Base-by-base conservation (phyloP, 768 basidiomycete species). In the Rhodosporidiobolus sp. region DNA sequence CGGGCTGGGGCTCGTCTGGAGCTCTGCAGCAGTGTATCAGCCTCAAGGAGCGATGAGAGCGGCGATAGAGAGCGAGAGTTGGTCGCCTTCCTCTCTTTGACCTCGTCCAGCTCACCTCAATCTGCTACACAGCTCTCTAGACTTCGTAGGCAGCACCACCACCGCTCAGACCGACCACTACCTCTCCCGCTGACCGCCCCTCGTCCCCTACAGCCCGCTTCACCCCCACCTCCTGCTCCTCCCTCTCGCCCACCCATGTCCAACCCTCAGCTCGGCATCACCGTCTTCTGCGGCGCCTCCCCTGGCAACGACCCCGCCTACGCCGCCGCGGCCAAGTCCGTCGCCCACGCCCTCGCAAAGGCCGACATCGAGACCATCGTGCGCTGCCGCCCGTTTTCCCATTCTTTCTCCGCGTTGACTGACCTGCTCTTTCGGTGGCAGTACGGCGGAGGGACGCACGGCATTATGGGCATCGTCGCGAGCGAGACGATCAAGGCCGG, bases 281-380 rank as follows among this genome's bases (percentile, higher is more conserved):
- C 66, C 22, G 91, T 93, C 10, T 93, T 90, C 77, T 95, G 94
- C 79, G 94, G 87, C 14, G 89, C 92, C 0, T 89, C 88, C 0
- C 77, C 84, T 0, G 92, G 93, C 34, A 86, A 82, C 46, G 82
- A 85, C 62, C 82, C 85, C 17, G 87, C 87, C 3, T 93, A 86
- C 79, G 81, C 84, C 34, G 80, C 83, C 28, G 91, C 92, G 22
- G 92, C 92, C 3, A 34, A 74, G 43, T 72, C 79, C 17, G 73
- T 83, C 45, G 83, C 81, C 2, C 58, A 70, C 34, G 81, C 82
- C 1, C 64, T 84, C 46, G 81, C 83, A 1, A 43, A 57, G 0
- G 64, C 69, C 9, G 73, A 76, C 6, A 77, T 78, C 43, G 79
- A 79, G 1, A 53, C 82, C 34, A 76, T 83, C 38, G 82, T 82